These are phyloP conservation scores for Phytophthora fragariaefolia DNA, from an alignment of 352 stramenopile genomes.

Conservation along the genomic window DNA sequence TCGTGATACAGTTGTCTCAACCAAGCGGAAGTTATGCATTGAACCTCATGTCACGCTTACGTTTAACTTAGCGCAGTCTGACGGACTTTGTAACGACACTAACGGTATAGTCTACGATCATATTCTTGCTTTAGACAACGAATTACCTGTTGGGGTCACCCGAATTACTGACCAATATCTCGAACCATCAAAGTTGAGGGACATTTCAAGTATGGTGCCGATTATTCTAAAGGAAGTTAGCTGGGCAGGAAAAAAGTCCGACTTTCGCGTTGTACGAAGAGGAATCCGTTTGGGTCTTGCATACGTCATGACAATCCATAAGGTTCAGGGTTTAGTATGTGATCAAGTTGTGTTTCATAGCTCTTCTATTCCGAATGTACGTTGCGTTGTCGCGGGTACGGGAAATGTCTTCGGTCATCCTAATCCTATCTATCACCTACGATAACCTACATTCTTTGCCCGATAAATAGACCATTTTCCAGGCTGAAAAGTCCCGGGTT, in stretches of 20 bases:
- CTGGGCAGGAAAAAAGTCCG: background rate
- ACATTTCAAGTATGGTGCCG: background rate
- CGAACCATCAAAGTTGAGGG: background rate
- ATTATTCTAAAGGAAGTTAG: background rate
- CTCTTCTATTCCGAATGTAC: constrained; percentile 1
- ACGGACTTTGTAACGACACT: background rate
- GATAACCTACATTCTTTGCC: no score
- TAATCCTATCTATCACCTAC: no score
- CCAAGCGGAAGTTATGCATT: background rate
- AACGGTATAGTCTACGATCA: background rate
- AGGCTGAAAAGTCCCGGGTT: no score
- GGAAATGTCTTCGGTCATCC: no score
- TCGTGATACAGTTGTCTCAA: background rate
- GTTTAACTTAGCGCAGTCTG: background rate
- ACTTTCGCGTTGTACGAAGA: background rate
- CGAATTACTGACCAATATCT: background rate
- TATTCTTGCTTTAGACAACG: background rate
- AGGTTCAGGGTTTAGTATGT: constrained; percentile 11
- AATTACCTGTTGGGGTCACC: background rate
- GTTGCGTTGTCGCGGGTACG: background rate
- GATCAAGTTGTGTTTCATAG: constrained; percentile 1
- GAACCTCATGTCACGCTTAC: background rate
- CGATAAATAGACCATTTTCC: no score
- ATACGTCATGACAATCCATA: constrained; percentile 17
- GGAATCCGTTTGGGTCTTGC: constrained; percentile 8